Evolutionary conservation across 768 basidiomycete species (phyloP), one percentile per base, ranked within the genome.

Genomic region (Sistotremastrum niveocremeum): DNA sequence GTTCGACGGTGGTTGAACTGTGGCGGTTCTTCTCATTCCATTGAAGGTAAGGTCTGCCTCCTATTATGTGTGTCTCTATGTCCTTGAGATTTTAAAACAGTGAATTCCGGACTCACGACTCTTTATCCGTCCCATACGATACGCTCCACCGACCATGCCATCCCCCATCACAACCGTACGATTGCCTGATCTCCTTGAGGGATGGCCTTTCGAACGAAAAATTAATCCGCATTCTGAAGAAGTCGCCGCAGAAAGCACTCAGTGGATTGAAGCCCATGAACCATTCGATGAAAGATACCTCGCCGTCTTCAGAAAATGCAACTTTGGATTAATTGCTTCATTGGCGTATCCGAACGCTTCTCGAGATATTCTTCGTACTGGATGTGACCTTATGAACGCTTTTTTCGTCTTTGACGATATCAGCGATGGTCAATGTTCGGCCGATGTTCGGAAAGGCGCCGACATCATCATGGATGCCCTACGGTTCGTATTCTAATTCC

Each of bases 381-480:
- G 60, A 5, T 71, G 72, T 44, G 73, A 76, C 47, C 56, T 76
- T 41, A 74, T 76, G 70, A 65, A 70, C 36, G 49, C 74, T 5
- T 64, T 72, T 53, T 75, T 71, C 51, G 47, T 74, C 37, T 62
- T 69, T 51, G 75, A 77, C 52, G 70, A 73, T 51, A 65, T 69
- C 49, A 67, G 72, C 5, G 76, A 77, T 55, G 57, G 64, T 9
- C 60, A 60, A 0, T 50, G 60, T 30, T 59, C 52, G 0, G 34
- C 54, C 0, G 62, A 52, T 4, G 70, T 63, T 6, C 60, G 57
- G 2, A 33, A 52, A 3, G 54, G 61, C 34, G 63, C 58, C 0
- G 54, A 61, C n/a, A 56, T 65, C 7, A 59, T 68, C 11, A 64
- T 69, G 50, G 64, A 70, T 47, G 68, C 65, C 1, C 47, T 74